Conservation (phyloP, 2,329 filamentous ascomycete species). For the Sporothrix pallida region DNA sequence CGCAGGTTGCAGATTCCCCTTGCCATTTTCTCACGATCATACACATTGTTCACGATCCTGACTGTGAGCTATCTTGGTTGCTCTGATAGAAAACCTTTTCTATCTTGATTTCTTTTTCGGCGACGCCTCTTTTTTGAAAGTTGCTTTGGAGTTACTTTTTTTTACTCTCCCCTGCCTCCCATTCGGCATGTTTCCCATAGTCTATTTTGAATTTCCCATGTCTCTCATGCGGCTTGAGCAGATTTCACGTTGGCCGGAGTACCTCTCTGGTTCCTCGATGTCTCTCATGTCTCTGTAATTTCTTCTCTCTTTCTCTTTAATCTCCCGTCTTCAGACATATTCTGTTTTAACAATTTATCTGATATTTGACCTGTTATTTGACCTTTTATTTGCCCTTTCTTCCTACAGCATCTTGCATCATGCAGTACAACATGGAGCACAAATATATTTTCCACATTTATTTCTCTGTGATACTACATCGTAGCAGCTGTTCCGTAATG, state of each 20-base stretch:
- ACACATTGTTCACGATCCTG: not conserved
- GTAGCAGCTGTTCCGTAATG: too few species aligned
- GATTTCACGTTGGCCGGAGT: not conserved
- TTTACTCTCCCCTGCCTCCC: not conserved
- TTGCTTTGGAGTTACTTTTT: not conserved
- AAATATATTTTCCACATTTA: too few species aligned
- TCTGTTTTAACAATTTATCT: not conserved
- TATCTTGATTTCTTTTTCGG: not conserved
- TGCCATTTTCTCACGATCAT: not conserved
- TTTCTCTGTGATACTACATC: too few species aligned
- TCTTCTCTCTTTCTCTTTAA: not conserved
- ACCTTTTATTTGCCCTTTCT: too few species aligned
- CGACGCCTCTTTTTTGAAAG: not conserved
- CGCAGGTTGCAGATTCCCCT: not conserved
- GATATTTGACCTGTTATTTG: not conserved
- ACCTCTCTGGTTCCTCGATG: not conserved
- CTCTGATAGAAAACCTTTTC: not conserved
- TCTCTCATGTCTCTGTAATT: slow-evolving; percentile 4
- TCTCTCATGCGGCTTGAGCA: not conserved
- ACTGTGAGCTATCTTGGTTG: not conserved
- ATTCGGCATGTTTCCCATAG: not conserved
- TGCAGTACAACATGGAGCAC: not conserved
- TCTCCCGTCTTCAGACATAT: too few species aligned
- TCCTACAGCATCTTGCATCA: not conserved
- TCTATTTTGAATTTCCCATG: not conserved